Base-by-base conservation (phyloP, 768 basidiomycete species). In the Thelephora ganbajun region DNA sequence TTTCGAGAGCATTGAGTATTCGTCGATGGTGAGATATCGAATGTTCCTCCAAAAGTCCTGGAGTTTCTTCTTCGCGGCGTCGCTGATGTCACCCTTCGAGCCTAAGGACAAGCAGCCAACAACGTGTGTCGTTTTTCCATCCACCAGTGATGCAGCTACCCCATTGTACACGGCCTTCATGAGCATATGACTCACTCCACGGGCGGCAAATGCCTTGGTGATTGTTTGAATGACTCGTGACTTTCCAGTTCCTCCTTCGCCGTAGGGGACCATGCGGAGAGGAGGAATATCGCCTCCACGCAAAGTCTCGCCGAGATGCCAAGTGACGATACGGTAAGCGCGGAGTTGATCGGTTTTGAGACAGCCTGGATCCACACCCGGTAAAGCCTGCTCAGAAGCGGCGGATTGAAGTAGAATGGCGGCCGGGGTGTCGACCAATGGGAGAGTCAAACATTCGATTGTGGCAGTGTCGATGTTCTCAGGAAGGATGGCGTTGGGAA, bases 211-310 rank as follows among this genome's bases (percentile, higher is more conserved):
- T 1, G 58, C 53, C 3, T 67, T 51, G 0, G 67, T 65, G 0
- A 73, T 58, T 0, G 62, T 61, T 23, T 66, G 53, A 11, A 74
- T 70, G 0, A 70, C 46, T 1, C 54, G 58, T 0, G 70, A 68
- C 48, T 74, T 74, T 0, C 73, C 70, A 0, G 66, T 68, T 0
- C 72, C 71, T 0, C 70, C 71, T 44, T 67, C 61, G 0, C 72
- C 72, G 0, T 58, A 51, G 0, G 73, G 50, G 0, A 65, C 33
- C 69, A 72, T 70, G 0, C 59, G 50, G 2, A 74, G 53, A 41
- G 63, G 68, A 9, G 41, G 26, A n/a, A 49, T 57, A 0, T 48
- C 18, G 7, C 48, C 6, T 9, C 59, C 57, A 13, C 33, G 13
- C 1, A 62, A 35, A 14, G 56, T 56, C 11, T 57, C 20, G 3